A percentile compares a stretch with the other conserved stretches of the same genome.
Evolutionary conservation across 352 stramenopile species (phyloP).

Genomic region (Phytophthora litchii): DNA sequence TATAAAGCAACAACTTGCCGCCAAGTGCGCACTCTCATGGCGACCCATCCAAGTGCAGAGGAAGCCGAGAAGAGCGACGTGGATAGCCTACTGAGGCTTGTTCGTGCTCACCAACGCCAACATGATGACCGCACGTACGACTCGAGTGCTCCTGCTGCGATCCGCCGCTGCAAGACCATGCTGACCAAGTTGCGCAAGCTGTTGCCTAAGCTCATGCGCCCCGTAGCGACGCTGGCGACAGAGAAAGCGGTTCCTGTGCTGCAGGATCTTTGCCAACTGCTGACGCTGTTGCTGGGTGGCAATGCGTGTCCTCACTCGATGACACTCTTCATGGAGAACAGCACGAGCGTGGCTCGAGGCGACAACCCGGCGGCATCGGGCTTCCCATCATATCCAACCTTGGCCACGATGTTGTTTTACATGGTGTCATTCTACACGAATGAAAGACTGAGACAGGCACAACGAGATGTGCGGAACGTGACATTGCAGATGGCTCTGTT

Average conservation of each 20-base stretch:
- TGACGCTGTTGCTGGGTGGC: slow-evolving; percentile 51
- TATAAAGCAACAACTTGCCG: neutral
- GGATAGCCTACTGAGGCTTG: slow-evolving; percentile 47
- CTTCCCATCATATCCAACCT: slow-evolving; percentile 49
- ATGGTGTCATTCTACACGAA: slow-evolving; percentile 78
- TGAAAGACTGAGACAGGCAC: slow-evolving; percentile 36
- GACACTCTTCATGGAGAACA: slow-evolving; percentile 59
- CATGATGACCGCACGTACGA: slow-evolving; percentile 54
- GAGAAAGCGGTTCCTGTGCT: slow-evolving; percentile 45
- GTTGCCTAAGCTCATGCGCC: slow-evolving; percentile 70
- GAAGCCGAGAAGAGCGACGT: slow-evolving; percentile 59
- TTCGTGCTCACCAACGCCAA: slow-evolving; percentile 52
- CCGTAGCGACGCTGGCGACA: slow-evolving; percentile 43
- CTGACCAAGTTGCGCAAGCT: slow-evolving; percentile 72
- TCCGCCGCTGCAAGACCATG: slow-evolving; percentile 67
- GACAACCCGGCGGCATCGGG: slow-evolving; percentile 18
- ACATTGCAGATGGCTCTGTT: slow-evolving; percentile 63
- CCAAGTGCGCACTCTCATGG: slow-evolving; percentile 12
- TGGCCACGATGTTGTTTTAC: slow-evolving; percentile 75
- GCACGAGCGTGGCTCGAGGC: neutral
- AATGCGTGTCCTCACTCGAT: slow-evolving; percentile 63
- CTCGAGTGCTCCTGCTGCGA: slow-evolving; percentile 35
- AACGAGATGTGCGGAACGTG: slow-evolving; percentile 52
- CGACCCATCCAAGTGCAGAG: slow-evolving; percentile 10
- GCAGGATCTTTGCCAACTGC: slow-evolving; percentile 61